Conservation (phyloP, 73 alveolate species). For the Tetrahymena malaccensis region DNA sequence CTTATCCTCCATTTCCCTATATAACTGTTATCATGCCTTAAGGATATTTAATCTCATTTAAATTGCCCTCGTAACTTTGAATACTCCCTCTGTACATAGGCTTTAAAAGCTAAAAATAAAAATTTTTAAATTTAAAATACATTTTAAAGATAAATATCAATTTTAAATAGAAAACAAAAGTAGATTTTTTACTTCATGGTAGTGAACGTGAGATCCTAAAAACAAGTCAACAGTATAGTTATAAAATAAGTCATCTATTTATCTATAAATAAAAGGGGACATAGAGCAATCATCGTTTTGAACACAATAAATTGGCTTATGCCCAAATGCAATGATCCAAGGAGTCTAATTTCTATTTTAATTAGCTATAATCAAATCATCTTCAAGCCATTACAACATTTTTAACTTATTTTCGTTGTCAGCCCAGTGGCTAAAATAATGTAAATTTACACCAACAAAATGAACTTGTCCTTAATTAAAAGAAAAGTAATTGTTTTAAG, state of each 20-base stretch:
- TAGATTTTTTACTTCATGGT: not conserved
- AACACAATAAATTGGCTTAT: conserved; percentile 21
- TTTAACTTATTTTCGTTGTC: not conserved
- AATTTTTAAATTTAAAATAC: no score
- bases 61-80: not conserved
- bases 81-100: not conserved
- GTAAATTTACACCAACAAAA: not conserved
- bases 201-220: conserved; percentile 23
- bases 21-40: not conserved
- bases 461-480: not conserved
- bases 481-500: not conserved
- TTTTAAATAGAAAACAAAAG: no score
- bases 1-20: not conserved
- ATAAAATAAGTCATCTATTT: conserved; percentile 23
- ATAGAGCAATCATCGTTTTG: conserved; percentile 5
- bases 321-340: conserved; percentile 28
- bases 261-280: not conserved
- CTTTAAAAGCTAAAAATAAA: not conserved
- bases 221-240: conserved; percentile 17
- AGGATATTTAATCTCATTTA: not conserved
- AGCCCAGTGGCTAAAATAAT: not conserved
- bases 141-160: not conserved
- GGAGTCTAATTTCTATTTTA: conserved; percentile 13
- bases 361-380: not conserved
- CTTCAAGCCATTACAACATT: not conserved